Evolutionary conservation across 1,139 yeast species (phyloP).

Genomic region (Yamadazyma membranifaciens): DNA sequence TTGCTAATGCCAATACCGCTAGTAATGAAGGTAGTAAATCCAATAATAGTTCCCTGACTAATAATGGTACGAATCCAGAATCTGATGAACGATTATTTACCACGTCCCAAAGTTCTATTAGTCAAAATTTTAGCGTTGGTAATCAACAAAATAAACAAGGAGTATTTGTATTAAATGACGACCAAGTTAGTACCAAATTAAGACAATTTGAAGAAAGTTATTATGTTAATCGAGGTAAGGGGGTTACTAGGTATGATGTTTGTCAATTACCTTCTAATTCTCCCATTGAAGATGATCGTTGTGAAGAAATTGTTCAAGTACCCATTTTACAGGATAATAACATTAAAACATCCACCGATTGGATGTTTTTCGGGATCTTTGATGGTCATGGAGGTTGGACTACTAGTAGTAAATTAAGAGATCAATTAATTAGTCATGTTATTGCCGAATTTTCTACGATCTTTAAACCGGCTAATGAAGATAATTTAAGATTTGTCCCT

Average conservation of each 20-base stretch:
- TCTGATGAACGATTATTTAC: conserved; percentile 33
- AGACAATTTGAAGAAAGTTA: conserved; percentile 80
- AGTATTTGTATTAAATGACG: conserved; percentile 56
- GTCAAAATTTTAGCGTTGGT: conserved; percentile 38
- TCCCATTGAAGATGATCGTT: conserved; percentile 93
- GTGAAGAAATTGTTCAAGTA: conserved; percentile 82
- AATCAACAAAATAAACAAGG: conserved; percentile 47
- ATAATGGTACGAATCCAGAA: background rate
- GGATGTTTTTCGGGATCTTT: conserved; percentile 94
- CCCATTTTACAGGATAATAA: conserved; percentile 61
- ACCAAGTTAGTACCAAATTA: conserved; percentile 68
- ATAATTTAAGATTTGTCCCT: conserved; percentile 53
- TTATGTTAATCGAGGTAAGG: conserved; percentile 77
- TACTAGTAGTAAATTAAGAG: conserved; percentile 81
- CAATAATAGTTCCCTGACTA: background rate
- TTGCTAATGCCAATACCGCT: background rate
- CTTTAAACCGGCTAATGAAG: conserved; percentile 56
- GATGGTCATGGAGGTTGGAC: conserved; percentile 99
- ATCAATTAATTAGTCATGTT: conserved; percentile 71
- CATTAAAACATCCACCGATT: conserved; percentile 63
- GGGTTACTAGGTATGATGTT: conserved; percentile 89
- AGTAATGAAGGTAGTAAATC: background rate
- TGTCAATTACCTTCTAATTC: conserved; percentile 88
- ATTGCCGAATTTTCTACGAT: conserved; percentile 73
- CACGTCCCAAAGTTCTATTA: conserved; percentile 45